Conservation (phyloP, 106 monocot genomes). For the Acorus gramineus region DNA sequence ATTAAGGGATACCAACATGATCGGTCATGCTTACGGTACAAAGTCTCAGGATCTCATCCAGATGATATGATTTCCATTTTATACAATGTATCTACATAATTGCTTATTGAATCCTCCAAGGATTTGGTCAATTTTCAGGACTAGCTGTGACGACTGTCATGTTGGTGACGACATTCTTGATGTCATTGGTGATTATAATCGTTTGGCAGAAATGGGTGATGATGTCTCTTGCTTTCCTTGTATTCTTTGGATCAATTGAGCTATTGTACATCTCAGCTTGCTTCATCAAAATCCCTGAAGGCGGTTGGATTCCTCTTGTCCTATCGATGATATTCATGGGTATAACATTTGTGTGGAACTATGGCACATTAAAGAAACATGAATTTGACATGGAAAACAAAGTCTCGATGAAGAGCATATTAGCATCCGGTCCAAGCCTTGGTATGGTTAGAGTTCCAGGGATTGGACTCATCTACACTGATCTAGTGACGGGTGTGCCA, state of each 20-base stretch:
- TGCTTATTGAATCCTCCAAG: too few relatives aligned
- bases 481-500: conserved; percentile 61
- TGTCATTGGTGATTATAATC: conserved; percentile 64
- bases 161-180: conserved; percentile 59
- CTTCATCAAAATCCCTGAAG: conserved; percentile 54
- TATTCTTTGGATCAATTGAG: conserved; percentile 51
- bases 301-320: conserved; percentile 67
- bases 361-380: conserved; percentile 58
- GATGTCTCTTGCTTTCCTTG: conserved; percentile 21
- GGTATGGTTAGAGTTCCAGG: conserved; percentile 82
- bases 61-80: too few relatives aligned
- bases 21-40: conserved; percentile 77
- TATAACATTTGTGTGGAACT: conserved; percentile 76
- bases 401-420: conserved; percentile 48
- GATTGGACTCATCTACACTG: conserved; percentile 57
- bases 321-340: conserved; percentile 48
- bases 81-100: too few relatives aligned
- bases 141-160: conserved; percentile 54
- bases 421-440: conserved; percentile 49
- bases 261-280: conserved; percentile 48
- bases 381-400: conserved; percentile 70
- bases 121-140: conserved; percentile 16
- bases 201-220: conserved; percentile 55
- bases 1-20: conserved; percentile 45
- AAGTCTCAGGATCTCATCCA: not conserved